phyloP scores from a whole-genome alignment of 495 filamentous ascomycete species.

The Tuber microsphaerosporum region DNA sequence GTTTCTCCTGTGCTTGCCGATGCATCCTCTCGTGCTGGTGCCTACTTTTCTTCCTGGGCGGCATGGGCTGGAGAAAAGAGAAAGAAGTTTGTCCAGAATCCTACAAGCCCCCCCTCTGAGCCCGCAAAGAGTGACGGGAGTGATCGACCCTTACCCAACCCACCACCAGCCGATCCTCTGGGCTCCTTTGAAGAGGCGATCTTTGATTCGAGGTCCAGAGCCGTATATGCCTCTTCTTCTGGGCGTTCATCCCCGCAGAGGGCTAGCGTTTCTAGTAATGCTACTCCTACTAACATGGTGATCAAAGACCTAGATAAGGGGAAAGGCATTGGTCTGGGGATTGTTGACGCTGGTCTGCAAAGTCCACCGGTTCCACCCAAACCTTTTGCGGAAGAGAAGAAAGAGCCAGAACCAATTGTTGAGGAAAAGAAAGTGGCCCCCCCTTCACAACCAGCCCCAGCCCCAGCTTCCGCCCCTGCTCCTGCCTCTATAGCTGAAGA shows the following conservation, averaged over 20 bases:
- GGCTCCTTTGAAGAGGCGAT: constrained; percentile 35
- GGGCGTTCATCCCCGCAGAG: constrained; percentile 26
- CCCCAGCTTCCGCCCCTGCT: constrained; percentile 7
- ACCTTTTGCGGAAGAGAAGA: constrained; percentile 2
- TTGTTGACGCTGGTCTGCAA: constrained; percentile 31
- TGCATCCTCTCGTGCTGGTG: constrained; percentile 60
- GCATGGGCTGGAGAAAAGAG: constrained; percentile 86
- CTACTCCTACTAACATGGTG: not conserved
- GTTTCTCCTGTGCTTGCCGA: constrained; percentile 39
- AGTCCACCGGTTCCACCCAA: constrained; percentile 12
- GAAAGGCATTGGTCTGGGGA: constrained; percentile 29
- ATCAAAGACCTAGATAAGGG: constrained; percentile 15
- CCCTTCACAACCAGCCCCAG: constrained; percentile 9
- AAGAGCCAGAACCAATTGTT: not conserved
- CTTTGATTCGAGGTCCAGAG: constrained; percentile 32
- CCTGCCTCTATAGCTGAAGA: constrained; percentile 9
- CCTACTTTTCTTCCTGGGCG: constrained; percentile 93
- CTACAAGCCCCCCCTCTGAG: constrained; percentile 32
- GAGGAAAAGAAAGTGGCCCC: constrained; percentile 2
- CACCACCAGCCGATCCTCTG: constrained; percentile 18
- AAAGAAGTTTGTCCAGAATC: constrained; percentile 53
- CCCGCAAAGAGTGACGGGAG: not conserved
- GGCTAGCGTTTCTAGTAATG: constrained; percentile 20
- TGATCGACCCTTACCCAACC: constrained; percentile 26
- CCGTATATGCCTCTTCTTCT: constrained; percentile 9